A percentile compares a stretch with the other conserved stretches of the same genome.
These are phyloP conservation scores for Karstenula rhodostoma DNA, from an alignment of 2,329 filamentous ascomycete species.

Conservation along the genomic window DNA sequence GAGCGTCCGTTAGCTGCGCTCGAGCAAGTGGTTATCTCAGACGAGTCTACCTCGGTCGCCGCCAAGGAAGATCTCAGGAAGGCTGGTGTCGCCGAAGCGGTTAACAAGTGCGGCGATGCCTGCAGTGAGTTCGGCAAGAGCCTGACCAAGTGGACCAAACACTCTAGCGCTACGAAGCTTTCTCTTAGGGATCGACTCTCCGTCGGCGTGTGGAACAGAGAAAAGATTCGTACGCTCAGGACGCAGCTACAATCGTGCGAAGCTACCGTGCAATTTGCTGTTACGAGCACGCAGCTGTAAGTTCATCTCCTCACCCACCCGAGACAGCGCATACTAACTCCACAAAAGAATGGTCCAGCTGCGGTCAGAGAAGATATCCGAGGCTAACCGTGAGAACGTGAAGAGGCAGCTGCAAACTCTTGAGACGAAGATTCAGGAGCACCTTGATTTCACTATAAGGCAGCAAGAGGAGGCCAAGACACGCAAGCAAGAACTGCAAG, in stretches of 20 bases:
- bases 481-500: slow-evolving; percentile 16
- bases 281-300: slow-evolving; percentile 24
- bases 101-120: slow-evolving; percentile 21
- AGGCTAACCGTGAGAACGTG: slow-evolving; percentile 8
- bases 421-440: slow-evolving; percentile 21
- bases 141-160: slow-evolving; percentile 24
- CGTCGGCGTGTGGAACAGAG: slow-evolving; percentile 23
- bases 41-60: slow-evolving; percentile 11
- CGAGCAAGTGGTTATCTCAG: slow-evolving; percentile 14
- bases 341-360: slow-evolving; percentile 18
- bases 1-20: slow-evolving; percentile 22
- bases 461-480: slow-evolving; percentile 15
- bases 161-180: slow-evolving; percentile 19
- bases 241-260: slow-evolving; percentile 20
- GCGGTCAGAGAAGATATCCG: slow-evolving; percentile 16
- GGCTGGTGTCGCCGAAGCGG: slow-evolving; percentile 22
- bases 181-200: slow-evolving; percentile 22
- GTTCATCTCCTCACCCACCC: neutral
- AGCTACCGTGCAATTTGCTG: slow-evolving; percentile 21
- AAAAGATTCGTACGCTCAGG: slow-evolving; percentile 22
- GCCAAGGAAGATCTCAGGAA: slow-evolving; percentile 21
- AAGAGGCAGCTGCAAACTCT: slow-evolving; percentile 17
- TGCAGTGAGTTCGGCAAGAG: slow-evolving; percentile 22
- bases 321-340: neutral
- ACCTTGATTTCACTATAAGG: slow-evolving; percentile 18